A percentile compares a stretch with the other conserved stretches of the same genome.
Evolutionary conservation across 768 basidiomycete species (phyloP).

Genomic region (Psilocybe azurescens): DNA sequence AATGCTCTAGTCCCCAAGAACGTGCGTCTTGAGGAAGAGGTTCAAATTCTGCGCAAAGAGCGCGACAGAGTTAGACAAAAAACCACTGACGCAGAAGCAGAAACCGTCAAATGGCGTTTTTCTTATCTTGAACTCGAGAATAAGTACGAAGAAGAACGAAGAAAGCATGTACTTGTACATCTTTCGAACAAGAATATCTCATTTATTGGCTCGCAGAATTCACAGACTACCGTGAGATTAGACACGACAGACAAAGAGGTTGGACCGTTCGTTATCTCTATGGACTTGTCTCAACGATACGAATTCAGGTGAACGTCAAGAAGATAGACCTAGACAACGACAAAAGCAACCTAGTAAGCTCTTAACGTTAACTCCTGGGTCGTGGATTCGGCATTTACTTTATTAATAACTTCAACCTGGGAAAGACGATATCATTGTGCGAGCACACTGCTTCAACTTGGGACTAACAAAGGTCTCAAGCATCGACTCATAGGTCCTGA

Average conservation of each 20-base stretch:
- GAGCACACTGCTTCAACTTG: background rate
- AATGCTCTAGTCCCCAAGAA: background rate
- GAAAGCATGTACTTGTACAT: constrained; percentile 1
- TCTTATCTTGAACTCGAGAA: constrained; percentile 8
- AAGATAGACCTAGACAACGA: too few relatives aligned
- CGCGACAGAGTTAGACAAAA: constrained; percentile 7
- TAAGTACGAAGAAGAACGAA: constrained; percentile 14
- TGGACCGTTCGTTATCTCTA: too few relatives aligned
- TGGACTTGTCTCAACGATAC: too few relatives aligned
- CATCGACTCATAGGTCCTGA: background rate
- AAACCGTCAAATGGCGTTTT: constrained; percentile 5
- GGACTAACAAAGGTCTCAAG: background rate
- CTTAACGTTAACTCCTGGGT: constrained; percentile 13
- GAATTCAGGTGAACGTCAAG: too few relatives aligned
- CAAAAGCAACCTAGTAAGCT: too few relatives aligned
- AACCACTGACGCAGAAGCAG: constrained; percentile 3
- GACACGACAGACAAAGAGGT: too few relatives aligned
- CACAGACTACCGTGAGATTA: too few relatives aligned
- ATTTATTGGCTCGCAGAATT: background rate
- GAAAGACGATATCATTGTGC: background rate
- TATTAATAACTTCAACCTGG: background rate
- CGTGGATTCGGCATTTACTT: background rate
- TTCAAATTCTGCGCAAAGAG: background rate
- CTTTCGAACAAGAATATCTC: background rate
- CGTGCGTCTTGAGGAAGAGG: constrained; percentile 2